These are phyloP conservation scores for Papiliotrema flavescens DNA, from an alignment of 1,284 basidiomycete genomes.

Conservation along the genomic window DNA sequence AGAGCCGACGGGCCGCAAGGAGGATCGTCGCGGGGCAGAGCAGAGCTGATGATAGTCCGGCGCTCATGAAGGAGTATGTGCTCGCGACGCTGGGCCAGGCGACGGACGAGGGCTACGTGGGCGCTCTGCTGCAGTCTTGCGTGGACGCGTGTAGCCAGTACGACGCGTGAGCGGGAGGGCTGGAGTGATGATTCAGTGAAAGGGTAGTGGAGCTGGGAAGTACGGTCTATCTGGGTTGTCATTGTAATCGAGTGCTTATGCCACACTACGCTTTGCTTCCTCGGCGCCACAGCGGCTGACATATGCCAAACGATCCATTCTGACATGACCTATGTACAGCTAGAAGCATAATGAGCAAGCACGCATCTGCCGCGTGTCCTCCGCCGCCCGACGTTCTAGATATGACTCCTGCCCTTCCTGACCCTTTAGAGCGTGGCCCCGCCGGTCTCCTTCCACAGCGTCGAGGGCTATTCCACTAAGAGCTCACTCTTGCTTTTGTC, in stretches of 20 bases:
- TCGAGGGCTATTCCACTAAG: too few relatives aligned
- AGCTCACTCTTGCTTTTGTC: neutral
- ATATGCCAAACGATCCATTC: neutral
- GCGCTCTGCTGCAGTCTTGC: slow-evolving; percentile 25
- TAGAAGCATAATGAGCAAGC: neutral
- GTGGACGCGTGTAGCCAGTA: slow-evolving; percentile 14
- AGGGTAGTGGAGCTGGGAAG: too few relatives aligned
- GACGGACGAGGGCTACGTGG: slow-evolving; percentile 20
- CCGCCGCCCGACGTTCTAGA: too few relatives aligned
- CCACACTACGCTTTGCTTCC: too few relatives aligned
- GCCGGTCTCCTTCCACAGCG: too few relatives aligned
- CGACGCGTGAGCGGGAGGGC: neutral
- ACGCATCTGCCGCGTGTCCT: neutral
- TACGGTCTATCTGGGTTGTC: too few relatives aligned
- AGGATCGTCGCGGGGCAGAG: neutral
- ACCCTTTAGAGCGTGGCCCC: too few relatives aligned
- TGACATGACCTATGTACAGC: neutral
- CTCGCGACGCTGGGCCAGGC: too few relatives aligned
- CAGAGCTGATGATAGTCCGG: slow-evolving; percentile 1
- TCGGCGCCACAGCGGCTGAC: neutral
- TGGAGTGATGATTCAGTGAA: too few relatives aligned
- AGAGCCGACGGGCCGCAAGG: too few relatives aligned
- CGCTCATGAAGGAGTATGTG: slow-evolving; percentile 5
- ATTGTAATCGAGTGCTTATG: too few relatives aligned
- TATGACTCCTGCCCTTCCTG: too few relatives aligned